Conservation (phyloP, 1,284 basidiomycete genomes). For the Moesziomyces parantarcticus region DNA sequence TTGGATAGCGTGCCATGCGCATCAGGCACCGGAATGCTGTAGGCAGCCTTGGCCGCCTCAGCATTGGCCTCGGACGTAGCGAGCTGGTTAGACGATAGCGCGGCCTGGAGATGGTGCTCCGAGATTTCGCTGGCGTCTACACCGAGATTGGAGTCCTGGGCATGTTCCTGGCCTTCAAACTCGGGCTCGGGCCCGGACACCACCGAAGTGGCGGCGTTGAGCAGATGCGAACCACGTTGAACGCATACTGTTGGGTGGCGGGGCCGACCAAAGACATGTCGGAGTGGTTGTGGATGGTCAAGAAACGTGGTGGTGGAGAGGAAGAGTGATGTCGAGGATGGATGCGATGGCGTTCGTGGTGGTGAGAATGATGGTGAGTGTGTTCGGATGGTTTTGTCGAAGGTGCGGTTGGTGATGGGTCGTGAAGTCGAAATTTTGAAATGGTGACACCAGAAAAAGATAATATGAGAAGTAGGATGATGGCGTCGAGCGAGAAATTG, state of each 20-base stretch:
- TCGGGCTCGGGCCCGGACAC: constrained; percentile 57
- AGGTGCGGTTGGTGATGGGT: neutral
- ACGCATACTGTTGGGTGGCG: constrained; percentile 45
- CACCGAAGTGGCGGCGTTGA: constrained; percentile 58
- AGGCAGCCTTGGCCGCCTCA: constrained; percentile 48
- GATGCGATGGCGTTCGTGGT: neutral
- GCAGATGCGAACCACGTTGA: constrained; percentile 56
- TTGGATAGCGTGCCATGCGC: constrained; percentile 54
- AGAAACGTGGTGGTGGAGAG: neutral
- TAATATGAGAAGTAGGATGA: constrained; percentile 18
- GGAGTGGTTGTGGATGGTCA: neutral
- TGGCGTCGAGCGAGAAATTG: constrained; percentile 20
- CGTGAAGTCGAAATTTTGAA: neutral
- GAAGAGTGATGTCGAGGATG: constrained; percentile 1
- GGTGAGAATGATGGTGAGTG: neutral
- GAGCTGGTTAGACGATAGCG: constrained; percentile 65
- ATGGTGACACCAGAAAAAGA: constrained; percentile 17
- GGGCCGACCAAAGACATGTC: neutral
- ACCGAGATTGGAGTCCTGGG: constrained; percentile 61
- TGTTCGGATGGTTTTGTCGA: neutral
- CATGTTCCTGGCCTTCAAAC: constrained; percentile 60
- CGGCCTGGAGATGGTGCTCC: constrained; percentile 67
- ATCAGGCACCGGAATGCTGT: constrained; percentile 67
- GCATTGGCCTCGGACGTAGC: constrained; percentile 45
- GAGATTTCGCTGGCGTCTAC: constrained; percentile 63